phyloP scores from a whole-genome alignment of 23 red algal species.

The Agarophyton chilense region DNA sequence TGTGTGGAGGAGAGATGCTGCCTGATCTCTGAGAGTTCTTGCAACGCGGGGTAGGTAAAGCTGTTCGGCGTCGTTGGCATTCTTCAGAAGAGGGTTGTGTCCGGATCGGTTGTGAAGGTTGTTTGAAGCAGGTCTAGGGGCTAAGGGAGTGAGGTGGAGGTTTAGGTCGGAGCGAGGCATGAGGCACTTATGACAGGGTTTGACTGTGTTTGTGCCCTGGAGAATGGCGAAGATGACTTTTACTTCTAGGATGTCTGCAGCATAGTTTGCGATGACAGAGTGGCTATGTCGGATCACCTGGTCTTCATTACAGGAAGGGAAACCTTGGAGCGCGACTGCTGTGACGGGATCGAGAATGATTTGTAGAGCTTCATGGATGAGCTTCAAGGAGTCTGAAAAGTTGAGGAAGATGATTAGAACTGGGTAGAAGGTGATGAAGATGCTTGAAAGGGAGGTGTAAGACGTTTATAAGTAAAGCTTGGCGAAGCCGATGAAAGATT shows the following conservation, averaged over 20 bases:
- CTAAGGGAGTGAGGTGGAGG: background rate
- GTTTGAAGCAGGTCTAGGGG: background rate
- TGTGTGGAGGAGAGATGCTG: background rate
- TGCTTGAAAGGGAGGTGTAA: background rate
- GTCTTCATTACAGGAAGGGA: background rate
- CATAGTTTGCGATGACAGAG: background rate
- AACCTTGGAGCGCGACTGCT: background rate
- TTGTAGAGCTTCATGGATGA: background rate
- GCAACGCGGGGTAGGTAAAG: background rate
- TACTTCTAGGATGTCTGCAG: slow-evolving; percentile 15
- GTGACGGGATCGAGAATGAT: background rate
- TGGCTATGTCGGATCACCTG: background rate
- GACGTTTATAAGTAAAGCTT: background rate
- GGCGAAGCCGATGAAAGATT: background rate
- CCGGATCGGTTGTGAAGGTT: too few species aligned
- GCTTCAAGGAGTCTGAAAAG: background rate
- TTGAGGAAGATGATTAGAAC: background rate
- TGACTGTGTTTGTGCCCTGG: background rate
- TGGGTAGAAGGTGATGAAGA: slow-evolving; percentile 5
- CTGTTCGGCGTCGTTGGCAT: background rate
- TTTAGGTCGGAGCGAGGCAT: background rate
- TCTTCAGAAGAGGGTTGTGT: background rate
- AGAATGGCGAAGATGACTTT: slow-evolving; percentile 13
- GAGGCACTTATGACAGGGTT: background rate
- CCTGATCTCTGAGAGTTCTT: background rate